Evolutionary conservation across 352 stramenopile genomes (phyloP).

Genomic region (Phytophthora nicotianae): DNA sequence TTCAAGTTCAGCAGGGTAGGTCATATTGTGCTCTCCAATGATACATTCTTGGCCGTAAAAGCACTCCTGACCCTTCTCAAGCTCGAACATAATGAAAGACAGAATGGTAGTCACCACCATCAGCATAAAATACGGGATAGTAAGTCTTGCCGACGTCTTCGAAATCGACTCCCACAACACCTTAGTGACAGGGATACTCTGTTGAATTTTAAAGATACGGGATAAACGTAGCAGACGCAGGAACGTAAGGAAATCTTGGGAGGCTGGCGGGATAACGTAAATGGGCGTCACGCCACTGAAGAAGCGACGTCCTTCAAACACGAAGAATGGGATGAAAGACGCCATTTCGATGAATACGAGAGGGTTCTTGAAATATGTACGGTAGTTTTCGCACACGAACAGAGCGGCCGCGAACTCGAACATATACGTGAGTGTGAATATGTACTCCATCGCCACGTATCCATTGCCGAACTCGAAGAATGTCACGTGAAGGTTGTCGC

Average conservation of each 20-base stretch:
- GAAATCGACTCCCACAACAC: conserved; percentile 81
- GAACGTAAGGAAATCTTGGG: conserved; percentile 65
- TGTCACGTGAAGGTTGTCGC: conserved; percentile 71
- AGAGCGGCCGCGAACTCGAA: conserved; percentile 55
- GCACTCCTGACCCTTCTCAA: conserved; percentile 80
- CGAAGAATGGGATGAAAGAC: conserved; percentile 75
- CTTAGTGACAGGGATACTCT: conserved; percentile 79
- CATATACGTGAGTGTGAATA: conserved; percentile 71
- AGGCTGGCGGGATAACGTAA: conserved; percentile 73
- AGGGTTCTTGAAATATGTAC: conserved; percentile 68
- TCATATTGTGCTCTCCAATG: conserved; percentile 64
- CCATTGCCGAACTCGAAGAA: conserved; percentile 69
- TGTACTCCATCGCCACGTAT: conserved; percentile 65
- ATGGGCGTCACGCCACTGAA: conserved; percentile 42
- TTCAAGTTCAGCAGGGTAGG: conserved; percentile 50
- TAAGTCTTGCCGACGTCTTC: conserved; percentile 76
- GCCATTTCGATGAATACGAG: conserved; percentile 67
- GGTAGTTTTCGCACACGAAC: conserved; percentile 45
- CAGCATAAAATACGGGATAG: conserved; percentile 84
- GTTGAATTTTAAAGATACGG: conserved; percentile 82
- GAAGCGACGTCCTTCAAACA: conserved; percentile 54
- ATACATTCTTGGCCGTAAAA: conserved; percentile 76
- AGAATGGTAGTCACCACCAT: conserved; percentile 76
- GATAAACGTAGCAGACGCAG: conserved; percentile 63
- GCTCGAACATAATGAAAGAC: conserved; percentile 80